phyloP scores from a whole-genome alignment of 1,139 yeast species.

The Blastobotrys ciferrii region DNA sequence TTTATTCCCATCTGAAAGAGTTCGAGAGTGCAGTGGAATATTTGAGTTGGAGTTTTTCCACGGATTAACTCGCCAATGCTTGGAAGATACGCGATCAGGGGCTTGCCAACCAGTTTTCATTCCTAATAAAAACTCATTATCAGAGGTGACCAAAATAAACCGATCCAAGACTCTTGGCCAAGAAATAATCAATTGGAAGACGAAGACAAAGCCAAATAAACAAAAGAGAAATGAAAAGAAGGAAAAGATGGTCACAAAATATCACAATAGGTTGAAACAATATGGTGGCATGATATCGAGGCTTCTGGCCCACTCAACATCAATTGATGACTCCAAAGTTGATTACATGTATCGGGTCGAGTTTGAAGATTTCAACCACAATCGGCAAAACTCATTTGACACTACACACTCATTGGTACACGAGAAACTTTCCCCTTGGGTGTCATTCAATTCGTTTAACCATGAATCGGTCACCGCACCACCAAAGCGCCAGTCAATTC shows the following conservation, averaged over 20 bases:
- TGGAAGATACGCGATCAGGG: conserved; percentile 15
- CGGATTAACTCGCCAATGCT: conserved; percentile 17
- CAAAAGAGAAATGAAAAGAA: background rate
- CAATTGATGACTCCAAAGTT: conserved; percentile 1
- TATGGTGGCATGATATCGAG: background rate
- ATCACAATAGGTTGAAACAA: background rate
- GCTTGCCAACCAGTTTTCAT: conserved; percentile 11
- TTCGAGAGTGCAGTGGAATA: conserved; percentile 20
- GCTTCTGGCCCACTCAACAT: background rate
- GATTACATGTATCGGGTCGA: conserved; percentile 2
- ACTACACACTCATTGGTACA: background rate
- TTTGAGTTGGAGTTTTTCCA: conserved; percentile 25
- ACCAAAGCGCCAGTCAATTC: background rate
- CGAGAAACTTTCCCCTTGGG: background rate
- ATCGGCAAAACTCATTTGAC: background rate
- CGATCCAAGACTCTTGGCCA: conserved; percentile 5
- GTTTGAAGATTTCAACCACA: conserved; percentile 2
- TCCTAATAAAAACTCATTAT: conserved; percentile 10
- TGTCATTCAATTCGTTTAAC: background rate
- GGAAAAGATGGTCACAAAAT: background rate
- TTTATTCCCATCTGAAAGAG: conserved; percentile 24
- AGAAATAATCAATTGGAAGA: conserved; percentile 14
- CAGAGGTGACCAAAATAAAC: conserved; percentile 8
- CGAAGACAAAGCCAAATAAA: background rate
- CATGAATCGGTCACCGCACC: background rate